Evolutionary conservation across 352 stramenopile species (phyloP), one percentile per base, ranked within the genome.

Genomic region (Pythium guiyangense): DNA sequence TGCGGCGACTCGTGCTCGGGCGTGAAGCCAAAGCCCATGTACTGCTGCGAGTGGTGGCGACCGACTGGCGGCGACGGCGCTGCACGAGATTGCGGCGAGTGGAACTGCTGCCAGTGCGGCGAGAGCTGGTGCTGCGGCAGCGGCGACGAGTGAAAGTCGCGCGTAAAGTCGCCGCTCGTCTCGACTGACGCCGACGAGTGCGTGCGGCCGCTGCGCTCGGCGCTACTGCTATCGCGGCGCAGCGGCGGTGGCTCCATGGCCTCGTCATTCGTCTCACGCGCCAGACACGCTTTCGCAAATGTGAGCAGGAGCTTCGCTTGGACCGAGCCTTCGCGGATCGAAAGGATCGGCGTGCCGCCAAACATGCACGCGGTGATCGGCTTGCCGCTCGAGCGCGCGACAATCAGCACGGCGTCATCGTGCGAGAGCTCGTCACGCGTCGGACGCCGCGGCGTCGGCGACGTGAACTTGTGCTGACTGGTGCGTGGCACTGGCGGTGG

Each of bases 251-350:
- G 42, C 14, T 40, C n/a, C 4, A 18, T 29, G 4, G 27, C 34
- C 6, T 27, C 47, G 17, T 43, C 20, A 4, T 58, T 6, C 6
- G 39, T 11, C 22, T 88, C 71, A 59, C 82, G 88, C 20, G 79
- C 82, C 20, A 92, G 54, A 57, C 82, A 92, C 12, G 82, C 77
- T 58, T 87, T 87, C 2, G 82, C 82, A 57, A 88, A 92, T 45
- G 85, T 85, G 40, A 73, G 63, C 61, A 92, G 66, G 4, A 92
- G 59, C 46, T 82, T 79, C 12, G 79, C 77, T 54, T 92, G 79
- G 6, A 88, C 68, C 3, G 77, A 79, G 45, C 78, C 82, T 61
- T 89, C 76, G 26, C 73, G 69, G 48, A 92, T 92, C 34, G 77
- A 48, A 4, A 76, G 57, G 12, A 92, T 57, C 3, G 72, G 74